Evolutionary conservation across 139 green algal genomes (phyloP), one percentile per base, ranked within the genome.

Genomic region (Coelastrella sp.): DNA sequence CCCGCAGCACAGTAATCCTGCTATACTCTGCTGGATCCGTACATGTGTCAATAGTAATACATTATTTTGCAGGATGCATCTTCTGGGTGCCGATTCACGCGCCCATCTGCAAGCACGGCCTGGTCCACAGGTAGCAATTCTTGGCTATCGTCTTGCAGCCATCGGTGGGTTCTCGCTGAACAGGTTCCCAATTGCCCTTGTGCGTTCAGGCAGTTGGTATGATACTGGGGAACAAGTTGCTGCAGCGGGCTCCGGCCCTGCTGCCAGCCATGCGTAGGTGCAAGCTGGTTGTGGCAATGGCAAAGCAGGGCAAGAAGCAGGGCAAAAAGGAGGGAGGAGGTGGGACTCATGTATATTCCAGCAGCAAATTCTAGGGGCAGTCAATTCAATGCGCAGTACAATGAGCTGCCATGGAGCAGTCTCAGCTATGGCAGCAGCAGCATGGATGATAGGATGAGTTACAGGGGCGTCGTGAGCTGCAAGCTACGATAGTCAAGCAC

Each of bases 261-360:
- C 71, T 79, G 40, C 71, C 71, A 27, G 71, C 43, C 11, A 60
- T 79, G 71, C 71, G 71, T 41, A 79, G 71, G 41, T 63, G 71
- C 43, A 53, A 38, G 71, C 71, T 79, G 71, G 62, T 69, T 69
- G 72, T 80, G 72, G 72, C 72, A 13, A 80, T 67, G 72, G 72
- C 72, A 38, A 80, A 80, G 72, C 35, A 80, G 72, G 40, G 66
- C 45, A 64, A 80, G 48, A 66, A 80, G 72, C 41, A 79, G 71
- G 71, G 71, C 41, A 79, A 79, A 30, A 79, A 79, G 43, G 72
- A 80, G 48, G 72, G 43, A 64, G 72, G 72, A 66, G 72, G 72
- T 80, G 30, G 8, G 72, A 62, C 27, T 17, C 7, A n/a, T n/a
- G n/a, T n/a, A n/a, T n/a, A n/a, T n/a, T n/a, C n/a, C n/a, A n/a